Evolutionary conservation across 139 green algal species (phyloP).

Genomic region (Nannochloris sp.): DNA sequence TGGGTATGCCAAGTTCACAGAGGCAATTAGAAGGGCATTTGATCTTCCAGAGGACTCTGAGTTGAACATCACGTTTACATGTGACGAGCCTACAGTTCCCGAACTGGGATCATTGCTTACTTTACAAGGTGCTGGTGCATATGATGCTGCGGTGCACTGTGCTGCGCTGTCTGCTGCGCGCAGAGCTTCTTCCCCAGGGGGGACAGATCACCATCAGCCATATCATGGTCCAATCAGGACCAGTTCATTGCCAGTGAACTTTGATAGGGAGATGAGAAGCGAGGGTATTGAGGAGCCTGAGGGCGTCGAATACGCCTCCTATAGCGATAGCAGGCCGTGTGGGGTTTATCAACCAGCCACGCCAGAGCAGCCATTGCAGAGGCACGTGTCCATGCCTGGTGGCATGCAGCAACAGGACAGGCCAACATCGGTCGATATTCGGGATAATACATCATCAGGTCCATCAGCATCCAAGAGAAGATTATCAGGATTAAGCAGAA

Average conservation of each 20-base stretch:
- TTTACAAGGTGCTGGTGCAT: constrained; percentile 71
- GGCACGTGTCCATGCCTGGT: too few species aligned
- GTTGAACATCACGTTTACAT: constrained; percentile 90
- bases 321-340: too few species aligned
- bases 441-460: neutral
- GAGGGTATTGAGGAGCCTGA: too few species aligned
- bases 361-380: too few species aligned
- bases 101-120: constrained; percentile 61
- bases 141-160: constrained; percentile 84
- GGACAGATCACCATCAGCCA: too few species aligned
- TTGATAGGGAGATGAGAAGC: too few species aligned
- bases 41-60: constrained; percentile 68
- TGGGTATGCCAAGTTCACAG: constrained; percentile 74
- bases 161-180: constrained; percentile 73
- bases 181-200: constrained; percentile 22
- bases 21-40: constrained; percentile 70
- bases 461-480: neutral
- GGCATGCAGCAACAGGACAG: too few species aligned
- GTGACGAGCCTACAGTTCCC: constrained; percentile 62
- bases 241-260: too few species aligned
- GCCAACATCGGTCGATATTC: too few species aligned
- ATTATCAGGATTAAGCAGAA: neutral
- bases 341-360: too few species aligned
- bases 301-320: too few species aligned
- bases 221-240: too few species aligned